Conservation (phyloP, 2,329 filamentous ascomycete species). For the Ilyonectria destructans region DNA sequence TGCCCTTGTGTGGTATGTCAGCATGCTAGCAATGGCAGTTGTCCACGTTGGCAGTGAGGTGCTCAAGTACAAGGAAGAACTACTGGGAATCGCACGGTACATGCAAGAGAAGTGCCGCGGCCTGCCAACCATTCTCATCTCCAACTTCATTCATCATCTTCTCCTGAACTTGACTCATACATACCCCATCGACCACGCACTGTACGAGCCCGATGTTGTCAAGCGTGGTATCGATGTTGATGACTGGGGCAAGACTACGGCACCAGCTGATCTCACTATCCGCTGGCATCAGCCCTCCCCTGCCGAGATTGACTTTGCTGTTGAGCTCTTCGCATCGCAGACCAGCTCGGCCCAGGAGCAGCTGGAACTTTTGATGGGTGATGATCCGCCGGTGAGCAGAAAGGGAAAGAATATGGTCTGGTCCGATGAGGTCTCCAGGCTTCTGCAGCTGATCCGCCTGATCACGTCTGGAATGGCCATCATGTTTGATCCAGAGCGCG, state of each 20-base stretch:
- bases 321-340: slow-evolving; percentile 90
- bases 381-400: slow-evolving; percentile 86
- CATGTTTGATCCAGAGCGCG: slow-evolving; percentile 86
- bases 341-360: slow-evolving; percentile 82
- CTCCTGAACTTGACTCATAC: slow-evolving; percentile 95
- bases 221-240: slow-evolving; percentile 80
- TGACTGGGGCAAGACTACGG: slow-evolving; percentile 88
- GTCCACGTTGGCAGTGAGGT: slow-evolving; percentile 95
- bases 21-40: slow-evolving; percentile 97
- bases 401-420: slow-evolving; percentile 98
- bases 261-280: slow-evolving; percentile 84
- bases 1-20: slow-evolving; percentile 96
- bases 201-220: slow-evolving; percentile 87
- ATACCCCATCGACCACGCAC: slow-evolving; percentile 90
- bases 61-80: slow-evolving; percentile 88
- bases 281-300: slow-evolving; percentile 90
- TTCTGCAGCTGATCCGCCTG: slow-evolving; percentile 90
- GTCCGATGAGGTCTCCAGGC: slow-evolving; percentile 96
- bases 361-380: slow-evolving; percentile 84
- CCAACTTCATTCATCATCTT: slow-evolving; percentile 97
- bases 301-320: slow-evolving; percentile 89
- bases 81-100: slow-evolving; percentile 92
- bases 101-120: slow-evolving; percentile 98
- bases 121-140: slow-evolving; percentile 94
- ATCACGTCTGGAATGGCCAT: slow-evolving; percentile 91